Evolutionary conservation across 2,329 filamentous ascomycete genomes (phyloP), one percentile per base, ranked within the genome.

Genomic region (Truncatella angustata): DNA sequence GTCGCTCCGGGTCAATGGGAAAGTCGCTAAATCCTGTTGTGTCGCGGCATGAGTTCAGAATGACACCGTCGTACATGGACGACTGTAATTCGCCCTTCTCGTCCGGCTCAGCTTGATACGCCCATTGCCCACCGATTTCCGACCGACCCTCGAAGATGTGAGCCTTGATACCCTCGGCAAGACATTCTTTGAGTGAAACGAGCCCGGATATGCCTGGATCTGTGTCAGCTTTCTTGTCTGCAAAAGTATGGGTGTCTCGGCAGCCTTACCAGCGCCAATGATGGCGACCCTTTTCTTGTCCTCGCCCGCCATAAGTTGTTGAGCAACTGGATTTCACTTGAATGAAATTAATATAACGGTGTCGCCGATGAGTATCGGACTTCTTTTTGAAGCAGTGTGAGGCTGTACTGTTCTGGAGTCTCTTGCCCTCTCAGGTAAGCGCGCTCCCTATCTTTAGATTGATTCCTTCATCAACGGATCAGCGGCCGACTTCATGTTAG

Each of bases 1-100:
- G 71, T 34, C 65, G 59, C 9, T 64, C 63, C 9, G 69, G 69
- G 50, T 74, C 70, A 18, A 72, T 60, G 3, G 70, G 71, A 52
- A 72, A 73, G 53, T 73, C 69, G 35, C 63, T 69, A 56, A 70
- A 70, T 45, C 60, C 60, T n/a, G 69, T 63, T 1, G 68, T 69
- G 46, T 70, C 66, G 44, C 70, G 66, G 52, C 63, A 70, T 4
- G 67, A 70, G 57, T 71, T 73, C 23, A 70, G 56, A 20, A 70
- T 58, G 5, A 67, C 62, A 35, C 69, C 65, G 26, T 67, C 59
- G 58, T 72, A 70, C 9, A 73, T 67, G 24, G 63, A 65, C 3
- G 66, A 69, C 30, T 59, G 55, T 32, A 67, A 48, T 50, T 69
- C 60, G 54, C 49, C 43, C 28, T 59, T 42, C 54, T 53, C 54